Evolutionary conservation across 78 protist genomes (phyloP).

Genomic region (Bodo saltans): DNA sequence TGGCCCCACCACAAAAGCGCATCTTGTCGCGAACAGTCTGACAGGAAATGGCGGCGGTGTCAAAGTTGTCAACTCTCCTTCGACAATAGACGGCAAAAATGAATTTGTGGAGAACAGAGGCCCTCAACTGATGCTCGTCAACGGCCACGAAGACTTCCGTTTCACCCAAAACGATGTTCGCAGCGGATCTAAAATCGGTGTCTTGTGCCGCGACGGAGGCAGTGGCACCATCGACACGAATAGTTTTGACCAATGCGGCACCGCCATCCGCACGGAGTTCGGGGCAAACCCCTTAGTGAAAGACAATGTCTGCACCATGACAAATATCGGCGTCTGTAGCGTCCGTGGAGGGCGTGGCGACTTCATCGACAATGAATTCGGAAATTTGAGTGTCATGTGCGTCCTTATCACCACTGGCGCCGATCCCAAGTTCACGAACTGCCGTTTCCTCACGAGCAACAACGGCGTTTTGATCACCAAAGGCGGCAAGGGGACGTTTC

Average conservation of each 20-base stretch:
- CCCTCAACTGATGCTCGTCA: not conserved
- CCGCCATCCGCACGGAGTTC: no score
- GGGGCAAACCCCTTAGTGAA: no score
- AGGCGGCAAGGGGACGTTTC: not conserved
- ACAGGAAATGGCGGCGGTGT: not conserved
- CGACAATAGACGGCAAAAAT: not conserved
- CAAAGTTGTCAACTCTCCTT: not conserved
- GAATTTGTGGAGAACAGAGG: not conserved
- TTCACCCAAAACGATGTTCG: not conserved
- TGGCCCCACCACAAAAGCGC: not conserved
- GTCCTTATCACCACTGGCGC: not conserved
- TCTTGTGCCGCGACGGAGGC: not conserved
- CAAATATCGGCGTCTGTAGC: not conserved
- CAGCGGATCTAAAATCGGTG: not conserved
- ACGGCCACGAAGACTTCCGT: not conserved
- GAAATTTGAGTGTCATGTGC: not conserved
- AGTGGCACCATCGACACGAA: not conserved
- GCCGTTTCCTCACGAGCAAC: not conserved
- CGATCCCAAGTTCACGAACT: not conserved
- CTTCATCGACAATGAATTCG: not conserved
- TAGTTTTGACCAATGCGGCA: no score
- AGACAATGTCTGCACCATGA: no score
- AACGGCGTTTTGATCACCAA: not conserved
- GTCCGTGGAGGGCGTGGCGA: not conserved
- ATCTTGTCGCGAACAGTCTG: not conserved